phyloP scores from a whole-genome alignment of 1,284 basidiomycete species.

The Marasmius sp. region DNA sequence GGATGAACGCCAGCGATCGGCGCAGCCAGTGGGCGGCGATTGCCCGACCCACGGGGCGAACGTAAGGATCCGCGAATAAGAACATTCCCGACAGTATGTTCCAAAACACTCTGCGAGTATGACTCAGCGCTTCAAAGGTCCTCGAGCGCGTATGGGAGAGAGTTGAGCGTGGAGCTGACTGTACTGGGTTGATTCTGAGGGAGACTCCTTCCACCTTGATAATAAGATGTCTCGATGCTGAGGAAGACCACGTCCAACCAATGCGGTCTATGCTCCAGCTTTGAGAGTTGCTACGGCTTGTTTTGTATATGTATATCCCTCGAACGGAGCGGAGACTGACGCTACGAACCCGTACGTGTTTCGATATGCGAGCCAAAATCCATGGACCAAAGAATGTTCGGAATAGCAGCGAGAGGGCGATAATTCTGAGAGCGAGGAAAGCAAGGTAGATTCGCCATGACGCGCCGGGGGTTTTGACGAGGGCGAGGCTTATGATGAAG shows the following conservation, averaged over 20 bases:
- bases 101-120: slow-evolving; percentile 51
- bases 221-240: slow-evolving; percentile 51
- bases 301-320: slow-evolving; percentile 56
- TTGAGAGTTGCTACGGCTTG: slow-evolving; percentile 41
- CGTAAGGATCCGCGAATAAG: slow-evolving; percentile 51
- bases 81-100: slow-evolving; percentile 42
- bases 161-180: slow-evolving; percentile 14
- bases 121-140: slow-evolving; percentile 53
- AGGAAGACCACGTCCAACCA: slow-evolving; percentile 53
- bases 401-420: slow-evolving; percentile 54
- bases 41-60: slow-evolving; percentile 61
- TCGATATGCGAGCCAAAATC: slow-evolving; percentile 55
- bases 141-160: slow-evolving; percentile 40
- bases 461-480: slow-evolving; percentile 26
- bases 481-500: slow-evolving; percentile 10
- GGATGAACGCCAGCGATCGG: slow-evolving; percentile 60
- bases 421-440: slow-evolving; percentile 48
- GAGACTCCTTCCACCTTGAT: slow-evolving; percentile 62
- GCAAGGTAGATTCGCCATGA: slow-evolving; percentile 40
- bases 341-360: slow-evolving; percentile 64
- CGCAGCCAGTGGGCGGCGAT: slow-evolving; percentile 55
- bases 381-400: slow-evolving; percentile 67
- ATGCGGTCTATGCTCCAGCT: slow-evolving; percentile 67
- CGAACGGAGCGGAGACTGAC: slow-evolving; percentile 75
- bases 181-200: slow-evolving; percentile 43